A percentile compares a stretch with the other conserved stretches of the same genome.
These are phyloP conservation scores for Iris macrosiphon DNA, from an alignment of 106 monocot species.

Conservation along the genomic window DNA sequence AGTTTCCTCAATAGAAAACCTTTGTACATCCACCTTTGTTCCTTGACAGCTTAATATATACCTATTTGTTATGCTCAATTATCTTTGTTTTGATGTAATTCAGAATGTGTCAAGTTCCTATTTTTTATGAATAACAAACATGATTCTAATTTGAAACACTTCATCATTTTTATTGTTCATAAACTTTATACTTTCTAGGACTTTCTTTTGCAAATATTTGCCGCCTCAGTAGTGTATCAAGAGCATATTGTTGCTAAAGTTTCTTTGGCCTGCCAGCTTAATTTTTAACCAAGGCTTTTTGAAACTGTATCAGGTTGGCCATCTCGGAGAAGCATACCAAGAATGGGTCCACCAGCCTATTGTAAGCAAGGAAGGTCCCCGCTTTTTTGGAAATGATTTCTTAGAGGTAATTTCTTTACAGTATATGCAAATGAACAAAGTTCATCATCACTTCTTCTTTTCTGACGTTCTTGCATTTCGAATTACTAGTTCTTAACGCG, in stretches of 20 bases:
- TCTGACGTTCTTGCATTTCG: neutral
- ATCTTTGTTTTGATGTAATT: too few relatives aligned
- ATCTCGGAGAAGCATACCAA: conserved; percentile 71
- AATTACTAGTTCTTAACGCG: conserved; percentile 60
- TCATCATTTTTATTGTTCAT: neutral
- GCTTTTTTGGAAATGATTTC: conserved; percentile 56
- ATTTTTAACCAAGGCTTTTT: neutral
- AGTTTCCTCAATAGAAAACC: too few relatives aligned
- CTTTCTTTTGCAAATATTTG: neutral
- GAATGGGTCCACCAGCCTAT: conserved; percentile 88
- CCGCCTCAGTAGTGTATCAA: neutral
- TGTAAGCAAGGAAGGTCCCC: conserved; percentile 77
- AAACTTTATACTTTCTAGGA: neutral
- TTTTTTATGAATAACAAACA: neutral
- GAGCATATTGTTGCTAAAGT: neutral
- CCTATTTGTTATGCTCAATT: too few relatives aligned
- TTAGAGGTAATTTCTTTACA: conserved; percentile 46
- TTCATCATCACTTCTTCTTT: neutral
- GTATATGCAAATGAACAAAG: neutral
- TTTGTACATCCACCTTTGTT: too few relatives aligned
- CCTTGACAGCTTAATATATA: too few relatives aligned
- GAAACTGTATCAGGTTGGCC: conserved; percentile 65
- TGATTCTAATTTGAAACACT: neutral
- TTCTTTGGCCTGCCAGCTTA: neutral
- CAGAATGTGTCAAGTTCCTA: too few relatives aligned